Conservation (phyloP, 2,329 filamentous ascomycete genomes). For the Rhynchosporium secalis region DNA sequence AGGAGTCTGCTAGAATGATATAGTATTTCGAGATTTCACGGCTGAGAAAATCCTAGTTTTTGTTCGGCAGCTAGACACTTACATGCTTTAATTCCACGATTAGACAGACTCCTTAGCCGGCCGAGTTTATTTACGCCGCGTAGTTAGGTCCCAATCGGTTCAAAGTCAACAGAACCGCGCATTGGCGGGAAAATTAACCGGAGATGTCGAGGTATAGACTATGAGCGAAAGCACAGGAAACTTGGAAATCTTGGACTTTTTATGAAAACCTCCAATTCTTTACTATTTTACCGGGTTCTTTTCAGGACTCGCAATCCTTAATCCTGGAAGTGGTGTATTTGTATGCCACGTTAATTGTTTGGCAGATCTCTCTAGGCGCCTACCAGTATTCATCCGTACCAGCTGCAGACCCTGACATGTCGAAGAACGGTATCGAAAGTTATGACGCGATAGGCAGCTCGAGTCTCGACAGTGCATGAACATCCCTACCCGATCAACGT, state of each 20-base stretch:
- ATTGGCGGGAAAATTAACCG: constrained; percentile 11
- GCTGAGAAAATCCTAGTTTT: too few relatives aligned
- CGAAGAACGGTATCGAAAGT: not conserved
- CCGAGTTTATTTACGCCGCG: too few relatives aligned
- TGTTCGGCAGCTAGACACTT: too few relatives aligned
- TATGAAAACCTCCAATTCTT: too few relatives aligned
- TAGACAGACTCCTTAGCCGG: too few relatives aligned
- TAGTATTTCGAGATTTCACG: too few relatives aligned
- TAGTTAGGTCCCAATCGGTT: not conserved
- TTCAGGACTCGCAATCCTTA: not conserved
- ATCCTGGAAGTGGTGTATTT: not conserved
- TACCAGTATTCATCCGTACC: not conserved
- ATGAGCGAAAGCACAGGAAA: constrained; percentile 2
- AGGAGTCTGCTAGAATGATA: too few relatives aligned
- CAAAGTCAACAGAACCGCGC: not conserved
- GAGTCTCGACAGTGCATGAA: constrained; percentile 5
- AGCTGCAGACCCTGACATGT: constrained; percentile 6
- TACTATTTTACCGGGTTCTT: too few relatives aligned
- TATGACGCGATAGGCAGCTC: constrained; percentile 4
- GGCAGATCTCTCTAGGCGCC: constrained; percentile 3
- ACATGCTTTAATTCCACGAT: too few relatives aligned
- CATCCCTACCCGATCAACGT: not conserved
- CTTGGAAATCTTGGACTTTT: not conserved
- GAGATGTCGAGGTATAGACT: not conserved
- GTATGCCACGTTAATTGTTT: not conserved